phyloP scores from a whole-genome alignment of 2,329 filamentous ascomycete genomes.

The Aspergillus pseudoviridinutans region DNA sequence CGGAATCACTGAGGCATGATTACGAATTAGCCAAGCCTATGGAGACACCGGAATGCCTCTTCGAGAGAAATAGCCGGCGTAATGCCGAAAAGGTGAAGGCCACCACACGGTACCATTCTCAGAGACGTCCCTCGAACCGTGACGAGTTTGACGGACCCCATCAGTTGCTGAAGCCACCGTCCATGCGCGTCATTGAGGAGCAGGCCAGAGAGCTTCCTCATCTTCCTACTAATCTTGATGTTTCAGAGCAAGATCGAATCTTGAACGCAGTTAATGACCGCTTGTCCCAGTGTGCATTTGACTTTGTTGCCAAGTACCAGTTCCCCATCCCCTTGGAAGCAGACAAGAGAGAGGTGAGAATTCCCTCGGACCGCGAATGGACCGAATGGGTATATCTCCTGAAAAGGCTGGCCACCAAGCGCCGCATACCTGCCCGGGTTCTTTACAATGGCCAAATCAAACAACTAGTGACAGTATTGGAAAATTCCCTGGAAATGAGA shows the following conservation, averaged over 20 bases:
- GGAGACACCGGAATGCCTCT: constrained; percentile 34
- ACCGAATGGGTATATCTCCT: constrained; percentile 88
- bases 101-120: constrained; percentile 40
- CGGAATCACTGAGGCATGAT: constrained; percentile 31
- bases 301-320: constrained; percentile 87
- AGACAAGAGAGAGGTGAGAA: constrained; percentile 73
- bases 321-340: constrained; percentile 81
- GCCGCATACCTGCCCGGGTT: constrained; percentile 76
- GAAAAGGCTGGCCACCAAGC: constrained; percentile 79
- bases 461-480: constrained; percentile 81
- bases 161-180: constrained; percentile 71
- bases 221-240: constrained; percentile 75
- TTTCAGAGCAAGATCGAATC: constrained; percentile 80
- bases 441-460: constrained; percentile 89
- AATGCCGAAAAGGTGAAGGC: constrained; percentile 29
- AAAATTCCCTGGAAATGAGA: constrained; percentile 84
- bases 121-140: constrained; percentile 71
- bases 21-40: constrained; percentile 27
- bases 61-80: constrained; percentile 34
- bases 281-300: constrained; percentile 78
- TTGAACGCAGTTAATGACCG: constrained; percentile 78
- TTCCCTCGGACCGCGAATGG: constrained; percentile 77
- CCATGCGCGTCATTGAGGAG: constrained; percentile 66
- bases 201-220: constrained; percentile 78
- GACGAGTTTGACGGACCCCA: constrained; percentile 89